Percentiles rank a stretch among this genome's conserved stretches.
Conservation (phyloP, 148 eudicot genomes). For the Vaccinium vitisidaea region DNA sequence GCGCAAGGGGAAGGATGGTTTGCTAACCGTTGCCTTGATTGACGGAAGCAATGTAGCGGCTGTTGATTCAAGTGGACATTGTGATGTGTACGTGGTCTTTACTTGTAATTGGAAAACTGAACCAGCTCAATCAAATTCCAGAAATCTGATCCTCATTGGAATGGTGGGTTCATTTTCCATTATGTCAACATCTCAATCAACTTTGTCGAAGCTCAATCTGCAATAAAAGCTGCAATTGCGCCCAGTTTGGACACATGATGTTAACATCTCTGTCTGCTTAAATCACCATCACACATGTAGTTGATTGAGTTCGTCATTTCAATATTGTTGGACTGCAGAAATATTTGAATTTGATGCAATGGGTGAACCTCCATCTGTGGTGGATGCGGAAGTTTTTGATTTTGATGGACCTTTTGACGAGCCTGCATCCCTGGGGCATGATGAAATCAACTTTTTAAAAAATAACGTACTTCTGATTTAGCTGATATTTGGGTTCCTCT, state of each 20-base stretch:
- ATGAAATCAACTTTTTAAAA: conserved; percentile 82
- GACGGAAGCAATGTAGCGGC: conserved; percentile 93
- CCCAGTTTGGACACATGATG: background rate
- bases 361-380: conserved; percentile 73
- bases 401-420: conserved; percentile 99
- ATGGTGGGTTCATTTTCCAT: conserved; percentile 50
- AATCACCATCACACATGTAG: too few species aligned
- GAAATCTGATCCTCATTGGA: conserved; percentile 89
- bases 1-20: conserved; percentile 97
- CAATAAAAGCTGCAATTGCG: conserved; percentile 4
- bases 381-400: conserved; percentile 90
- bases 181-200: background rate
- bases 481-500: conserved; percentile 90
- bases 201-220: background rate
- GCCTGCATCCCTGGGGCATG: conserved; percentile 84
- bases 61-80: conserved; percentile 80
- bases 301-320: too few species aligned
- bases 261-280: too few species aligned
- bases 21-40: conserved; percentile 90
- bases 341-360: too few species aligned
- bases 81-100: conserved; percentile 93
- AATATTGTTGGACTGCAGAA: too few species aligned
- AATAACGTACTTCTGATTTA: conserved; percentile 74
- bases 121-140: conserved; percentile 98
- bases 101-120: conserved; percentile 84